A percentile compares a stretch with the other conserved stretches of the same genome.
phyloP scores from a whole-genome alignment of 768 basidiomycete species.

The Pulveroboletus frians region DNA sequence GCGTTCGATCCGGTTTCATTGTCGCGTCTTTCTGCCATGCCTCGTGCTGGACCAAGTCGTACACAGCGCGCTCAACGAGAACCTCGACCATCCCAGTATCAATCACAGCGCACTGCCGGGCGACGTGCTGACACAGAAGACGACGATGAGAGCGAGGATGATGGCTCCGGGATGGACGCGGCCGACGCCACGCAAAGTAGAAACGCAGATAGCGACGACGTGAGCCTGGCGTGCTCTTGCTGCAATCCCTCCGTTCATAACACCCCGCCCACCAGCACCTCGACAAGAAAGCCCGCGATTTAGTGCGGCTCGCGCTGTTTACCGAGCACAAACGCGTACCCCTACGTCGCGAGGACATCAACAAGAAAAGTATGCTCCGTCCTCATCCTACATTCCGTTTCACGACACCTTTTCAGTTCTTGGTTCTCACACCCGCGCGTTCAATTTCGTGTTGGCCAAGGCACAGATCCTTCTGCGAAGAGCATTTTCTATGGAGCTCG shows the following conservation, averaged over 20 bases:
- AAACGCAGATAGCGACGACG: slow-evolving; percentile 19
- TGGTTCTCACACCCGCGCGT: slow-evolving; percentile 46
- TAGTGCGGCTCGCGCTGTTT: slow-evolving; percentile 81
- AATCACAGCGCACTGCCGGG: slow-evolving; percentile 32
- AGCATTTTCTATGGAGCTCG: slow-evolving; percentile 81
- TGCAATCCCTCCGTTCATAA: not conserved
- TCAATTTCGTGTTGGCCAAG: slow-evolving; percentile 54
- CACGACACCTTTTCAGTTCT: slow-evolving; percentile 34
- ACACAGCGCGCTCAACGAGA: slow-evolving; percentile 1
- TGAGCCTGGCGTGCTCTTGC: slow-evolving; percentile 1
- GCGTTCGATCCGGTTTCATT: not conserved
- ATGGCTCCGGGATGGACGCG: slow-evolving; percentile 15
- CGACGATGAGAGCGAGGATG: slow-evolving; percentile 34
- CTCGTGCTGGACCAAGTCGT: not conserved
- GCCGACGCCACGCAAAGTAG: slow-evolving; percentile 29
- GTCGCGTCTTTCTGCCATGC: not conserved
- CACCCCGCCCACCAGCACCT: slow-evolving; percentile 45
- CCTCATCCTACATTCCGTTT: not conserved
- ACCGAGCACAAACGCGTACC: slow-evolving; percentile 63
- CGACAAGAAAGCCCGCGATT: slow-evolving; percentile 58
- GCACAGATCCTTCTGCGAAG: slow-evolving; percentile 63
- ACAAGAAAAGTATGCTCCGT: slow-evolving; percentile 60
- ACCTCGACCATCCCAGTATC: slow-evolving; percentile 36
- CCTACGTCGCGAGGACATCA: slow-evolving; percentile 78
- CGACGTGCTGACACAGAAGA: slow-evolving; percentile 26